phyloP scores from a whole-genome alignment of 2,329 filamentous ascomycete species.

The Amylocarpus encephaloides region DNA sequence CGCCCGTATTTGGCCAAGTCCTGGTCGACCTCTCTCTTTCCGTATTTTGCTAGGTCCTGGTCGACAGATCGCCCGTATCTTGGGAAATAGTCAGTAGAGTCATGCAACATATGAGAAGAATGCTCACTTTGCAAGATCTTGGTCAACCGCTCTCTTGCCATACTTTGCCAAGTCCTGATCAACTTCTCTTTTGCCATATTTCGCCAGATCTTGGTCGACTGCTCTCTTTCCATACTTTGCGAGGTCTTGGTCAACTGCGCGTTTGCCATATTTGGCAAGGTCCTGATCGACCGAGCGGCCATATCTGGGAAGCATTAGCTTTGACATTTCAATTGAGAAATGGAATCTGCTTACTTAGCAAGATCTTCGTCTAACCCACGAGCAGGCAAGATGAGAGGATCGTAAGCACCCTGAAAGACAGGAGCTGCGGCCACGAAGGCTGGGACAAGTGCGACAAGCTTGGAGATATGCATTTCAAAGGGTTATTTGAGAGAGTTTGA shows the following conservation, averaged over 20 bases:
- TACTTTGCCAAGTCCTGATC: slow-evolving; percentile 2
- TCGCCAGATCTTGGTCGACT: background rate
- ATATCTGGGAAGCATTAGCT: background rate
- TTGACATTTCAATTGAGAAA: background rate
- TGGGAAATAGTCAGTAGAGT: background rate
- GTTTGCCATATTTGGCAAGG: background rate
- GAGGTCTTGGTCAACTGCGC: background rate
- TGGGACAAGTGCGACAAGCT: background rate
- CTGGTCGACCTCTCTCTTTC: background rate
- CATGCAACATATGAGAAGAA: background rate
- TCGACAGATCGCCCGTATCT: slow-evolving; percentile 1
- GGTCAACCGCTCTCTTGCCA: background rate
- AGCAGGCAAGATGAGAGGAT: background rate
- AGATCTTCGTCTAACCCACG: background rate
- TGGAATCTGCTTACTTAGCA: background rate
- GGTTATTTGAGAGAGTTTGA: background rate
- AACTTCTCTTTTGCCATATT: background rate
- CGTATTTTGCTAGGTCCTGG: background rate
- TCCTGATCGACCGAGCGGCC: slow-evolving; percentile 1
- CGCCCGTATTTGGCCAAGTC: background rate
- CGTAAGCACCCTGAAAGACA: background rate
- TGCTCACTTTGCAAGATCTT: background rate
- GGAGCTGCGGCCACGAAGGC: slow-evolving; percentile 1
- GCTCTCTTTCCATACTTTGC: slow-evolving; percentile 1
- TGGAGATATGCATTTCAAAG: slow-evolving; percentile 1